Conservation (phyloP, 2,329 filamentous ascomycete genomes). For the Neofusicoccum cordaticola region DNA sequence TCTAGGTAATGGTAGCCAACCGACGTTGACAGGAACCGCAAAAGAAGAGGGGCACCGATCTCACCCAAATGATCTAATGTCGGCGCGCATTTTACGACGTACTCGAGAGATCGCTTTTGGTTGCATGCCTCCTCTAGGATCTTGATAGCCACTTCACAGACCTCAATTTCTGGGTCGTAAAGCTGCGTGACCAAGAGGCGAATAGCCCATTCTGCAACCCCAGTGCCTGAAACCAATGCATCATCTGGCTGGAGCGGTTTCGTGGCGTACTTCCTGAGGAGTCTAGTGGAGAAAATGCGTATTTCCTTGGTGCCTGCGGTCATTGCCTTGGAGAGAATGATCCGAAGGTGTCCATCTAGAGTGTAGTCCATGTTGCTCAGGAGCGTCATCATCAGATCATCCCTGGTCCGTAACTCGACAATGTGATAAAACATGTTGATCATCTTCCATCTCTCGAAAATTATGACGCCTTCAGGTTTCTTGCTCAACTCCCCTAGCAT, state of each 20-base stretch:
- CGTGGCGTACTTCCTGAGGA: conserved; percentile 81
- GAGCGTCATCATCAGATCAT: conserved; percentile 85
- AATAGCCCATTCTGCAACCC: conserved; percentile 91
- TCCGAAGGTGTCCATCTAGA: conserved; percentile 77
- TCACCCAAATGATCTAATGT: conserved; percentile 93
- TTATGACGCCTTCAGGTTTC: conserved; percentile 76
- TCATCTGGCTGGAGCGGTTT: conserved; percentile 47
- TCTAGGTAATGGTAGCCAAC: conserved; percentile 98
- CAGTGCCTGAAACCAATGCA: conserved; percentile 41
- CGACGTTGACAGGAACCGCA: conserved; percentile 91
- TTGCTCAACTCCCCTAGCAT: conserved; percentile 85
- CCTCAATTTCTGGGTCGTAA: conserved; percentile 95
- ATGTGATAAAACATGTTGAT: conserved; percentile 99
- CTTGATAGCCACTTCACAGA: conserved; percentile 93
- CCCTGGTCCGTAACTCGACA: conserved; percentile 82
- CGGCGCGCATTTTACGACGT: conserved; percentile 92
- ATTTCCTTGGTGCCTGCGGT: conserved; percentile 89
- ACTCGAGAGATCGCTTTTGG: conserved; percentile 84
- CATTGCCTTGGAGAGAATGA: conserved; percentile 89
- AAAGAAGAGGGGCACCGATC: conserved; percentile 86
- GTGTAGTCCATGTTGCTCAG: conserved; percentile 91
- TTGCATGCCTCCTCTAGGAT: conserved; percentile 98
- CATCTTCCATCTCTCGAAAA: conserved; percentile 95
- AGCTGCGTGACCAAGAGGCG: conserved; percentile 95
- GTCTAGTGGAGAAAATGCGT: conserved; percentile 82